phyloP scores from a whole-genome alignment of 371 early-diverging fungal genomes.

The Circinella minor region DNA sequence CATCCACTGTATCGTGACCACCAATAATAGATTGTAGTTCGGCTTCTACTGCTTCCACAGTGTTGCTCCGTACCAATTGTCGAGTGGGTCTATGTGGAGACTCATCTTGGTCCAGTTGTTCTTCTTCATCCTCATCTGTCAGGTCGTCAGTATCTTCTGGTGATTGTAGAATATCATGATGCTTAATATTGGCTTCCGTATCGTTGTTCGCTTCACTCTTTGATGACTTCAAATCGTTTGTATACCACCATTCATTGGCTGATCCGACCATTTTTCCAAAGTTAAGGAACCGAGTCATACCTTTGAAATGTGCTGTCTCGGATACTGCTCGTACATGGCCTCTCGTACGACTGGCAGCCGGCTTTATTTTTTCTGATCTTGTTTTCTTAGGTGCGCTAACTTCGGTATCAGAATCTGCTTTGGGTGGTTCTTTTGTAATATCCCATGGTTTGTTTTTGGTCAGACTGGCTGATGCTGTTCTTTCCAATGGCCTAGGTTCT shows the following conservation, averaged over 20 bases:
- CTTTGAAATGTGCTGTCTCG: slow-evolving; percentile 19
- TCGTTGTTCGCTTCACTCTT: slow-evolving; percentile 8
- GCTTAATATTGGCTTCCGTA: not conserved
- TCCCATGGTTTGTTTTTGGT: slow-evolving; percentile 21
- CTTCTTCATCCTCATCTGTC: slow-evolving; percentile 12
- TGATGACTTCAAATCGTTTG: slow-evolving; percentile 15
- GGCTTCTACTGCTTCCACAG: slow-evolving; percentile 67
- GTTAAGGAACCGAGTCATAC: slow-evolving; percentile 25
- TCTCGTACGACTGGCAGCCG: not conserved
- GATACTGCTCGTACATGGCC: slow-evolving; percentile 26
- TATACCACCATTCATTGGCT: slow-evolving; percentile 25
- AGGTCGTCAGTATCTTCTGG: slow-evolving; percentile 22
- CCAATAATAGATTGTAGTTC: slow-evolving; percentile 64
- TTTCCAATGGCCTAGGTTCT: slow-evolving; percentile 16
- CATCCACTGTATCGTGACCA: slow-evolving; percentile 24
- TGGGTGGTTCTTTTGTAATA: slow-evolving; percentile 1
- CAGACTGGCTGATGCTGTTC: slow-evolving; percentile 23
- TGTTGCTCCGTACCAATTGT: slow-evolving; percentile 41
- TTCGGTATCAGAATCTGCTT: slow-evolving; percentile 33
- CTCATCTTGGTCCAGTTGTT: not conserved
- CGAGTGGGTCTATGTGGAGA: not conserved
- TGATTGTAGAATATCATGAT: slow-evolving; percentile 25
- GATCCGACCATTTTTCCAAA: slow-evolving; percentile 38
- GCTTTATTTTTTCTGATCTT: not conserved
- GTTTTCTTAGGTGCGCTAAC: slow-evolving; percentile 5